Conservation (phyloP, 208 protist species). For the Leishmania guyanensis region DNA sequence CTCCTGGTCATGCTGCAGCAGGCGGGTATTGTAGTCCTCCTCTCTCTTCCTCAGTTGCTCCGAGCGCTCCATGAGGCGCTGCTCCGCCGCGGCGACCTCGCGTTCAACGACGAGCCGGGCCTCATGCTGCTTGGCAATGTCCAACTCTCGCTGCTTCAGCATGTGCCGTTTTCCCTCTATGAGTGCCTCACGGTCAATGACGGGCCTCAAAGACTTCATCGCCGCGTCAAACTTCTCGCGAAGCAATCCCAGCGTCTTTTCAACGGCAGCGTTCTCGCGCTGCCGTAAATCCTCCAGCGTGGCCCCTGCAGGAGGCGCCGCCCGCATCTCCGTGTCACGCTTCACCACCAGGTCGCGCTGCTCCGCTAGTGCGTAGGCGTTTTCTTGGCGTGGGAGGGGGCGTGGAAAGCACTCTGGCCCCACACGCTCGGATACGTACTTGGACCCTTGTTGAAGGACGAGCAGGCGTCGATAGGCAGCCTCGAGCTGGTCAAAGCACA, state of each 20-base stretch:
- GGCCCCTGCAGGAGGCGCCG: constrained; percentile 18
- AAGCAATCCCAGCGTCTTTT: constrained; percentile 27
- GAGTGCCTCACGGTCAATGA: constrained; percentile 51
- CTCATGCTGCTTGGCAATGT: constrained; percentile 52
- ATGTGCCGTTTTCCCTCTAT: constrained; percentile 50
- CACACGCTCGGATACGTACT: constrained; percentile 21
- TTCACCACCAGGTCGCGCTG: constrained; percentile 43
- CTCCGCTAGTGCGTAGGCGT: constrained; percentile 30
- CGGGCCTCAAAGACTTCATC: constrained; percentile 30
- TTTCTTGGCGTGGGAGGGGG: constrained; percentile 51
- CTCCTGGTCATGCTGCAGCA: constrained; percentile 50
- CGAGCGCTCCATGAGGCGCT: constrained; percentile 33
- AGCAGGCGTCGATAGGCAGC: constrained; percentile 31
- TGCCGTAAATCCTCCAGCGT: constrained; percentile 39
- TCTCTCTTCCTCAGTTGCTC: constrained; percentile 38
- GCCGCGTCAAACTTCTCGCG: constrained; percentile 40
- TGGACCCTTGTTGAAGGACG: constrained; percentile 21
- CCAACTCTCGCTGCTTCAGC: constrained; percentile 45
- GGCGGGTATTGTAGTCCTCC: constrained; percentile 35
- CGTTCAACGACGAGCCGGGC: constrained; percentile 40
- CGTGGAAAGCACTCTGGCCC: constrained; percentile 24
- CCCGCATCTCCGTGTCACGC: constrained; percentile 43
- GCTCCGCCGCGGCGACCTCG: constrained; percentile 43
- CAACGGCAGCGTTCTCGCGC: constrained; percentile 22
- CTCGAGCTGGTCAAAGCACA: constrained; percentile 36